These are phyloP conservation scores for Crithidia sp. DNA, from an alignment of 208 protist species.

Conservation along the genomic window DNA sequence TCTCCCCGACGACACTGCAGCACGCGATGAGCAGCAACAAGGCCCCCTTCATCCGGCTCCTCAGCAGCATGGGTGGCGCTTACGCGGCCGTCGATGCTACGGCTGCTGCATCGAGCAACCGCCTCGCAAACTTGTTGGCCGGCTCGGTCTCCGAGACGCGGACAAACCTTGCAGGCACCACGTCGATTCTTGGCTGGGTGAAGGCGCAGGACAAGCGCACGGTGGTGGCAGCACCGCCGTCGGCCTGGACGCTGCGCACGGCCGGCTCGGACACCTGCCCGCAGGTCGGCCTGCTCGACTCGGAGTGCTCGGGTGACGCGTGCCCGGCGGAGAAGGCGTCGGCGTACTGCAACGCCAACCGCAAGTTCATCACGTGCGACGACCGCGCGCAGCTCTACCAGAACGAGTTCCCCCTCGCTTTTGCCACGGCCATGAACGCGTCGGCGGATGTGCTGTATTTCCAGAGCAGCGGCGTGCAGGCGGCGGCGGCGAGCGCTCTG, in stretches of 20 bases:
- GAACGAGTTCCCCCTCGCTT: conserved; percentile 48
- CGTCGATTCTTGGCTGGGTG: conserved; percentile 53
- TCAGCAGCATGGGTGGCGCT: conserved; percentile 43
- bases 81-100: conserved; percentile 34
- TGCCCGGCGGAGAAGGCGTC: conserved; percentile 34
- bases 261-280: conserved; percentile 22
- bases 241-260: conserved; percentile 48
- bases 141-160: conserved; percentile 27
- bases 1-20: conserved; percentile 36
- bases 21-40: conserved; percentile 64
- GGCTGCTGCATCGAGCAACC: conserved; percentile 3
- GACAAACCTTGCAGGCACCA: conserved; percentile 36
- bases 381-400: conserved; percentile 51
- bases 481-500: conserved; percentile 10
- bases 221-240: conserved; percentile 53
- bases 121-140: conserved; percentile 65
- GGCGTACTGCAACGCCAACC: conserved; percentile 60
- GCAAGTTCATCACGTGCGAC: conserved; percentile 62
- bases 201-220: conserved; percentile 39
- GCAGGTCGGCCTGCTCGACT: conserved; percentile 60
- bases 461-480: conserved; percentile 39
- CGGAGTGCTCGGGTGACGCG: conserved; percentile 47
- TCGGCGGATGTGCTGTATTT: conserved; percentile 67
- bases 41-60: conserved; percentile 60
- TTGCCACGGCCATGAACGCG: conserved; percentile 38